Evolutionary conservation across 352 stramenopile species (phyloP).

Genomic region (Pythium folliculosum): DNA sequence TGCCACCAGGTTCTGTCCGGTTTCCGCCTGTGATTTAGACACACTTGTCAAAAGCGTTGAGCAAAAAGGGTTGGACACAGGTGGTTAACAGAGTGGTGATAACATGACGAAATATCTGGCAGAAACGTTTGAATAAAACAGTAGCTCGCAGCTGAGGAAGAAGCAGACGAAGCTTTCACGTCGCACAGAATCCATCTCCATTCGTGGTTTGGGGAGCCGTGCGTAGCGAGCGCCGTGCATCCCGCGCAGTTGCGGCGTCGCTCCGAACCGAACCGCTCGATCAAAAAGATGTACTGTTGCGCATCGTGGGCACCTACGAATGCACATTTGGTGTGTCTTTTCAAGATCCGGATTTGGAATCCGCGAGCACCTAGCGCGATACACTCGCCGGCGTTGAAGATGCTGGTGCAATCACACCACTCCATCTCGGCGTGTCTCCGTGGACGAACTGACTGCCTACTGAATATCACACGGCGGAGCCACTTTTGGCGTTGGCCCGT

Average conservation of each 20-base stretch:
- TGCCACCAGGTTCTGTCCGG: slow-evolving; percentile 11
- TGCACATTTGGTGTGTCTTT: slow-evolving; percentile 1
- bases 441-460: slow-evolving; percentile 1
- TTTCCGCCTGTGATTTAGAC: slow-evolving; percentile 4
- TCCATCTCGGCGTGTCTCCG: neutral
- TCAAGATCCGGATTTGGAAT: slow-evolving; percentile 3
- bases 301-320: neutral
- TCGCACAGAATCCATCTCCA: slow-evolving; percentile 18
- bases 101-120: neutral
- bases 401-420: neutral
- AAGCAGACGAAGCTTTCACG: slow-evolving; percentile 15
- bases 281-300: slow-evolving; percentile 4
- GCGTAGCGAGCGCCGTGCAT: neutral
- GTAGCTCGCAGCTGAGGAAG: slow-evolving; percentile 17
- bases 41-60: neutral
- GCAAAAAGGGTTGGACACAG: neutral
- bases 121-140: slow-evolving; percentile 3
- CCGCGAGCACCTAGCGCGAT: neutral
- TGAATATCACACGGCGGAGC: neutral
- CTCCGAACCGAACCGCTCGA: neutral
- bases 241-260: neutral
- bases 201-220: neutral
- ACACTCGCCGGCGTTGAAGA: too few relatives aligned
- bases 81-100: neutral
- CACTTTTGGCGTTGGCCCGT: neutral